phyloP scores from a whole-genome alignment of 1,139 yeast species.

The Geotrichum fermentans region DNA sequence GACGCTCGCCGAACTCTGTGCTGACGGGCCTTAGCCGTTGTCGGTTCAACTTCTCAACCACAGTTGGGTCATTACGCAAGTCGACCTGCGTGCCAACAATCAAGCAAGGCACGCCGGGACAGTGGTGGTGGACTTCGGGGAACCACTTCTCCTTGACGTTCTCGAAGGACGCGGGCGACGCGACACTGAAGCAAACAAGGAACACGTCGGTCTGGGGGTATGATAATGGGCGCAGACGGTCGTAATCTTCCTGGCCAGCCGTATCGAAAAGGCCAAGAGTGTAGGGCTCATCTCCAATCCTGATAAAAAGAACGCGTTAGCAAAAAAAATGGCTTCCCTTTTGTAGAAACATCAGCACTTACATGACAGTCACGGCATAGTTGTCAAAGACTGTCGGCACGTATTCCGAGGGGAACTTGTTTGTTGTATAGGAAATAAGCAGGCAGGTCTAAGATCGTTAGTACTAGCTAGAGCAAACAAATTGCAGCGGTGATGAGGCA shows the following conservation, averaged over 20 bases:
- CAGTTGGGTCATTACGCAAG: slow-evolving; percentile 74
- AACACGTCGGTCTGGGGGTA: slow-evolving; percentile 92
- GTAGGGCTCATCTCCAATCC: slow-evolving; percentile 95
- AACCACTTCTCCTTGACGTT: slow-evolving; percentile 72
- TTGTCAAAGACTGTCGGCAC: slow-evolving; percentile 95
- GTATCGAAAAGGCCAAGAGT: slow-evolving; percentile 95
- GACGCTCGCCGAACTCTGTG: slow-evolving; percentile 55
- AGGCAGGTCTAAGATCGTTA: slow-evolving; percentile 73
- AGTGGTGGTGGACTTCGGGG: slow-evolving; percentile 83
- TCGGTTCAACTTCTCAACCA: slow-evolving; percentile 64
- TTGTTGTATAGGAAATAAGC: slow-evolving; percentile 84
- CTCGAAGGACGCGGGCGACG: slow-evolving; percentile 74
- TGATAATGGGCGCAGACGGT: slow-evolving; percentile 81
- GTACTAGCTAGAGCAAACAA: slow-evolving; percentile 1
- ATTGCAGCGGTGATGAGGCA: slow-evolving; percentile 3
- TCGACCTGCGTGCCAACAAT: slow-evolving; percentile 85
- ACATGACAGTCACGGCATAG: slow-evolving; percentile 93
- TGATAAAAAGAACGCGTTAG: not conserved
- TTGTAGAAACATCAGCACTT: slow-evolving; percentile 23
- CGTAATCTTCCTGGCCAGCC: slow-evolving; percentile 90
- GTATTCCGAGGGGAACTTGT: slow-evolving; percentile 91
- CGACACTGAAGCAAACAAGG: slow-evolving; percentile 79
- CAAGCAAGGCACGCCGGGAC: slow-evolving; percentile 72
- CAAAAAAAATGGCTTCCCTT: too few species aligned
- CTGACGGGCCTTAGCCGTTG: slow-evolving; percentile 60